A percentile compares a stretch with the other conserved stretches of the same genome.
phyloP scores from a whole-genome alignment of 495 filamentous ascomycete species.

The Parachaetomium inaequale region DNA sequence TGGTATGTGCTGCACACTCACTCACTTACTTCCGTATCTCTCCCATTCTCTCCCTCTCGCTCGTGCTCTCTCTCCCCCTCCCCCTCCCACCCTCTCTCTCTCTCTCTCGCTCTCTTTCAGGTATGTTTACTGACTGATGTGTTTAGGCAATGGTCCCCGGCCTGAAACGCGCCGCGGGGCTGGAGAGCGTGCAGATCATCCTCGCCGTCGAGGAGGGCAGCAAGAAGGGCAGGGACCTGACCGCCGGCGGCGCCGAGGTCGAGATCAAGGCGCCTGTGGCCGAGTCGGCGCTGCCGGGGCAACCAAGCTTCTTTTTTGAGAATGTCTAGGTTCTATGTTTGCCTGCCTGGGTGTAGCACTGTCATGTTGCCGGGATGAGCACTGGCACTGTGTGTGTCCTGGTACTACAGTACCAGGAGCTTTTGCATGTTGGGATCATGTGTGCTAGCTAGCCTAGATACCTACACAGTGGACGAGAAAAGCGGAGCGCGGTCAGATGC shows the following conservation, averaged over 20 bases:
- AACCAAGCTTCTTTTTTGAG: conserved; percentile 71
- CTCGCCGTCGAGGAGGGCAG: conserved; percentile 66
- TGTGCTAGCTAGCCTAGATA: neutral
- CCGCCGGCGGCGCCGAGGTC: conserved; percentile 49
- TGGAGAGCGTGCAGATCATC: conserved; percentile 61
- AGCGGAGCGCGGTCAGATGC: conserved; percentile 1
- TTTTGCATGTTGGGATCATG: neutral
- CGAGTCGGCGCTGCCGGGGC: conserved; percentile 71
- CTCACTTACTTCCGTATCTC: too few relatives aligned
- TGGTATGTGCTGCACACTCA: too few relatives aligned
- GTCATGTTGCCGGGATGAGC: too few relatives aligned
- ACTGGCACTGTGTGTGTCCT: too few relatives aligned
- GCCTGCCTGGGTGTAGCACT: too few relatives aligned
- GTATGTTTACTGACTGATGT: neutral
- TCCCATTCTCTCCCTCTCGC: too few relatives aligned
- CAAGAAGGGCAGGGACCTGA: conserved; percentile 56
- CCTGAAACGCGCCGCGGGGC: conserved; percentile 59
- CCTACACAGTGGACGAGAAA: neutral
- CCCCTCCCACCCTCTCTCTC: neutral
- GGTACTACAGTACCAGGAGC: too few relatives aligned
- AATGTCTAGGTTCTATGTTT: conserved; percentile 51
- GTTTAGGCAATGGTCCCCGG: conserved; percentile 39
- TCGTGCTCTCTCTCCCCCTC: neutral
- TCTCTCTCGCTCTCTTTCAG: too few relatives aligned
- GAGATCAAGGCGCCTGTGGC: conserved; percentile 55